Evolutionary conservation across 2,329 filamentous ascomycete genomes (phyloP), one percentile per base, ranked within the genome.

Genomic region (Tolypocladium inflatum): DNA sequence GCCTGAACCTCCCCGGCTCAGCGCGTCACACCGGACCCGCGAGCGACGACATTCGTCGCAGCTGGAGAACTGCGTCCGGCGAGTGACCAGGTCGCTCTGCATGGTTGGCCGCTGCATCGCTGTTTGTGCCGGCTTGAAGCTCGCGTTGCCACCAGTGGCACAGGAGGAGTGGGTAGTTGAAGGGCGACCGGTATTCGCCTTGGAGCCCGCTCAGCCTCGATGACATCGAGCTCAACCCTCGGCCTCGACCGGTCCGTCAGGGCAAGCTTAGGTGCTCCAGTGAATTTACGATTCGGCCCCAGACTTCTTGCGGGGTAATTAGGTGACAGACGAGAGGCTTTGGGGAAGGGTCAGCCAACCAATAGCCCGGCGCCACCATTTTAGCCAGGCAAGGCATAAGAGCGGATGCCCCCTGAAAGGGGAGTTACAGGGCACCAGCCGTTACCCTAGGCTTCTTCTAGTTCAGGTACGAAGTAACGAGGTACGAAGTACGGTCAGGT

Each of bases 1-100:
- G 0, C 79, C 83, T 9, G 86, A 83, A 21, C 55, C 57, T 17
- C 55, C 39, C 26, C 61, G 62, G 51, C 56, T 63, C 39, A 61
- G 58, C 1, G 66, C 66, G 54, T 71, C 68, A 55, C 69, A 70
- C 9, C 66, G 67, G 23, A 71, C 67, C 23, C 69, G 66, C 7
- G 66, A 68, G 55, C 66, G 59, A 37, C 68, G 69, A 55, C 69
- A 71, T 26, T 65, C 66, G 54, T 71, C 68, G 55, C 68, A 71
- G 55, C 68, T 70, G 39, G 69, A 71, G 59, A 72, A 72, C 37
- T 74, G 72, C 6, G 70, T 73, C 53, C 64, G 68, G n/a, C 66
- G 67, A 9, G 63, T 59, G 55, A 66, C 62, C 35, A 61, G 51
- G 13, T 57, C 58, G 21, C 57, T 53, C 41, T 58, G 63, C 64